phyloP scores from a whole-genome alignment of 805 yeast species.

The Wickerhamomyces queroliae region DNA sequence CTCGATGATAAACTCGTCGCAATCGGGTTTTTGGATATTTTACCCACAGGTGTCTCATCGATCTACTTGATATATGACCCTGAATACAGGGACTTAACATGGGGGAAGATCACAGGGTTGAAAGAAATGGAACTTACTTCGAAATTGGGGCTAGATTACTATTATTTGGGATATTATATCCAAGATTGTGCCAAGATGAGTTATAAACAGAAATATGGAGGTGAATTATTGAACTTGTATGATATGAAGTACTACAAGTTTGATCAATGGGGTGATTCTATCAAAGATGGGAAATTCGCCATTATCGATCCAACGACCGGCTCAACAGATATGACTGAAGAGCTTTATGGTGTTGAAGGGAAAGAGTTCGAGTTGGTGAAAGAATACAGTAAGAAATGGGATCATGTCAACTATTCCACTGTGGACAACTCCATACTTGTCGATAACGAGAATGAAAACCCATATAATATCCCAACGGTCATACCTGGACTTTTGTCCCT shows the following conservation, averaged over 20 bases:
- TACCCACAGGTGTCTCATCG: conserved; percentile 74
- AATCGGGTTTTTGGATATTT: conserved; percentile 67
- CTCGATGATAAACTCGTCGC: conserved; percentile 60
- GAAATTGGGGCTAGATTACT: conserved; percentile 39
- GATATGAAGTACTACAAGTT: conserved; percentile 35
- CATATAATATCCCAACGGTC: conserved; percentile 32
- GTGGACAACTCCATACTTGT: conserved; percentile 8
- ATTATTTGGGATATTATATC: conserved; percentile 77
- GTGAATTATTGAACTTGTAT: conserved; percentile 57
- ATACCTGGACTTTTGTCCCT: conserved; percentile 48
- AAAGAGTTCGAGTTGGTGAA: conserved; percentile 3
- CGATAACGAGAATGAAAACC: conserved; percentile 1
- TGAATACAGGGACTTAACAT: conserved; percentile 56
- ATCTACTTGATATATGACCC: conserved; percentile 91
- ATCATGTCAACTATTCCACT: neutral
- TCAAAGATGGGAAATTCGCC: conserved; percentile 23
- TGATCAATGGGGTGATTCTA: conserved; percentile 8
- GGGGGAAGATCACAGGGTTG: conserved; percentile 76
- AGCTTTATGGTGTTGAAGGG: conserved; percentile 32
- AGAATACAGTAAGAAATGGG: conserved; percentile 2
- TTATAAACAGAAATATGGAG: conserved; percentile 76
- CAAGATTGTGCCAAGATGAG: conserved; percentile 78
- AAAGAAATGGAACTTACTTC: conserved; percentile 57
- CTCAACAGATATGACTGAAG: conserved; percentile 27
- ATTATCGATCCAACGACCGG: conserved; percentile 6